Base-by-base conservation (phyloP, 345 rosid species). In the Eutrema yunnanense region DNA sequence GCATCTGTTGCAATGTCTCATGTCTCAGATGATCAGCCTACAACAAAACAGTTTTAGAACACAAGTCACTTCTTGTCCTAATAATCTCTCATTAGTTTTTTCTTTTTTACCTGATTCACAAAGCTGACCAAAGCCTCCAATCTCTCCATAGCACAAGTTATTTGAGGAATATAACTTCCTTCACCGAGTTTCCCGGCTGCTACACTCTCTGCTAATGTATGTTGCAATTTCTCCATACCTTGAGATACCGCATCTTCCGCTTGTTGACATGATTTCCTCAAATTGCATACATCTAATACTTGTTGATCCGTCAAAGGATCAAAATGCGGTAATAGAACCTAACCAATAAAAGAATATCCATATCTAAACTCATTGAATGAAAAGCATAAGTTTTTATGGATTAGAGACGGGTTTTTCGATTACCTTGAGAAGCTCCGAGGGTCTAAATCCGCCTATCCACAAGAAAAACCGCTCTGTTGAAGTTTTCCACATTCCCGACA, bases 401-500 rank as follows among this genome's bases (percentile, higher is more conserved):
- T 36, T n/a, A 2, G 61, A 36, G 11, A 16, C 9, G 0, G 10
- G 10, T 41, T 64, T 58, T 27, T 11, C 2, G 9, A 8, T 57
- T 73, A 94, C 98, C 99, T 91, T 85, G 62, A 95, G 91, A 71
- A 95, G 93, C 67, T 91, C 96, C 0, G 99, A 92, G 43, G 99
- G 96, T 61, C 90, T 88, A 76, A 88, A 95, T 41, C 99, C 99
- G 26, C 97, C 99, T 1, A 95, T 88, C 99, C 99, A 95, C 29
- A 82, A 79, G 85, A 95, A 95, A 69, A 92, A 87, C n/a, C 93
- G 82, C 81, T 95, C 99, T 8, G 97, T 86, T 0, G 96, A 71
- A 16, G 99, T 81, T 75, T 83, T 92, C 99, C 99, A 95, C 87
- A 86, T 57, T 29, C 99, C 99, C 0, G 82, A 85, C 83, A 95